A percentile compares a stretch with the other conserved stretches of the same genome.
Conservation (phyloP, 345 rosid species). For the Arabidopsis thaliana region DNA sequence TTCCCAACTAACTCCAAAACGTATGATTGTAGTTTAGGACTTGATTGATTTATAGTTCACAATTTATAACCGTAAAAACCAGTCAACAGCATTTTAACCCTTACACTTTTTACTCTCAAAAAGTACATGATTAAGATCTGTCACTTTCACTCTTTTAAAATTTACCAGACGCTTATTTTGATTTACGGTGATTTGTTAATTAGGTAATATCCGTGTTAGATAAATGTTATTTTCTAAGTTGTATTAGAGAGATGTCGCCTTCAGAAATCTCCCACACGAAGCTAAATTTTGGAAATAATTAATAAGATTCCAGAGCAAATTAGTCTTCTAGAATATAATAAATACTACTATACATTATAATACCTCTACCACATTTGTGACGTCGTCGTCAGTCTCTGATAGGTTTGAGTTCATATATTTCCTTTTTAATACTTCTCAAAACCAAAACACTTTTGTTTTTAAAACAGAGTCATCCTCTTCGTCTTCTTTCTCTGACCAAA, state of each 20-base stretch:
- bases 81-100: background rate
- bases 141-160: background rate
- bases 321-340: slow-evolving; percentile 8
- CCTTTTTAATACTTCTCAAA: slow-evolving; percentile 37
- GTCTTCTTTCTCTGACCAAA: slow-evolving; percentile 30
- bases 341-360: background rate
- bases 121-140: background rate
- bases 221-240: slow-evolving; percentile 5
- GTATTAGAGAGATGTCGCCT: slow-evolving; percentile 26
- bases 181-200: background rate
- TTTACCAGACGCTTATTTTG: background rate
- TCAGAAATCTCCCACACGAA: slow-evolving; percentile 7
- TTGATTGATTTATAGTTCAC: too few species aligned
- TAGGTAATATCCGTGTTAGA: slow-evolving; percentile 17
- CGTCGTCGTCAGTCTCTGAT: slow-evolving; percentile 12
- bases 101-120: background rate
- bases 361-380: slow-evolving; percentile 11
- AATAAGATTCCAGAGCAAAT: slow-evolving; percentile 3
- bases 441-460: slow-evolving; percentile 47
- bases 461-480: slow-evolving; percentile 33
- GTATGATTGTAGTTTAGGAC: background rate
- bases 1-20: slow-evolving; percentile 34
- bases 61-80: background rate
- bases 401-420: background rate
- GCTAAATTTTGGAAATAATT: background rate